Evolutionary conservation across 2,329 filamentous ascomycete genomes (phyloP).

Genomic region (Calonectria ilicicola): DNA sequence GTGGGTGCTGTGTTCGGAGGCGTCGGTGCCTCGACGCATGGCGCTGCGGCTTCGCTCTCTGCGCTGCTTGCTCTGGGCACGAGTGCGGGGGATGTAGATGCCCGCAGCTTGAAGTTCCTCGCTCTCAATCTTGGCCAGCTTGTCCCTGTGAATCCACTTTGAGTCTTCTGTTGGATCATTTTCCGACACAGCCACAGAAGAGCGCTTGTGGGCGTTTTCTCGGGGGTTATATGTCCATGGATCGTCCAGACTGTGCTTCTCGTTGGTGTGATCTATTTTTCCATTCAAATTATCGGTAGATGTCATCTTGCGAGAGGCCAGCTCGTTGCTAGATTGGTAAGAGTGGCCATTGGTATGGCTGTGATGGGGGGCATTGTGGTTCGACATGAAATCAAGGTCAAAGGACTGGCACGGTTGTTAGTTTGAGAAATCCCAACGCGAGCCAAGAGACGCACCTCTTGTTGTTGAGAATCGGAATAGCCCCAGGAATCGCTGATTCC

Average conservation of each 20-base stretch:
- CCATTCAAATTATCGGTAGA: slow-evolving; percentile 49
- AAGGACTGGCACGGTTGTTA: slow-evolving; percentile 32
- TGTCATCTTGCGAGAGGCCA: slow-evolving; percentile 49
- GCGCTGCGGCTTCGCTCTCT: slow-evolving; percentile 52
- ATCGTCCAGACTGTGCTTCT: slow-evolving; percentile 40
- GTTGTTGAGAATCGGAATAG: slow-evolving; percentile 45
- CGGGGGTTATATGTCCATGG: slow-evolving; percentile 33
- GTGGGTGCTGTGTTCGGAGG: slow-evolving; percentile 42
- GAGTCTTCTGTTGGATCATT: slow-evolving; percentile 65
- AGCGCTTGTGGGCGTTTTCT: slow-evolving; percentile 41
- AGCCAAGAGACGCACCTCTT: slow-evolving; percentile 51
- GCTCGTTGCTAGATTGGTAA: slow-evolving; percentile 42
- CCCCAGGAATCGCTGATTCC: slow-evolving; percentile 61
- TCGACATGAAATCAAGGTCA: slow-evolving; percentile 29
- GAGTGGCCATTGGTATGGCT: slow-evolving; percentile 42
- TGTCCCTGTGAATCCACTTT: slow-evolving; percentile 89
- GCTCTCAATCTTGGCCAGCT: slow-evolving; percentile 84
- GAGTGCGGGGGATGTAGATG: slow-evolving; percentile 68
- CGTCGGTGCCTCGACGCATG: slow-evolving; percentile 48
- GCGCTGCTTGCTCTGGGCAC: slow-evolving; percentile 64
- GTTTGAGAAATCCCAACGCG: slow-evolving; percentile 7
- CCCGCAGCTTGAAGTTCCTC: slow-evolving; percentile 84
- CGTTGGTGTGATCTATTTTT: slow-evolving; percentile 37
- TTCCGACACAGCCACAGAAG: slow-evolving; percentile 41
- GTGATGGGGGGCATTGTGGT: slow-evolving; percentile 35